These are phyloP conservation scores for Solanum pimpinellifolium DNA, from an alignment of 257 asterid species.

Conservation along the genomic window DNA sequence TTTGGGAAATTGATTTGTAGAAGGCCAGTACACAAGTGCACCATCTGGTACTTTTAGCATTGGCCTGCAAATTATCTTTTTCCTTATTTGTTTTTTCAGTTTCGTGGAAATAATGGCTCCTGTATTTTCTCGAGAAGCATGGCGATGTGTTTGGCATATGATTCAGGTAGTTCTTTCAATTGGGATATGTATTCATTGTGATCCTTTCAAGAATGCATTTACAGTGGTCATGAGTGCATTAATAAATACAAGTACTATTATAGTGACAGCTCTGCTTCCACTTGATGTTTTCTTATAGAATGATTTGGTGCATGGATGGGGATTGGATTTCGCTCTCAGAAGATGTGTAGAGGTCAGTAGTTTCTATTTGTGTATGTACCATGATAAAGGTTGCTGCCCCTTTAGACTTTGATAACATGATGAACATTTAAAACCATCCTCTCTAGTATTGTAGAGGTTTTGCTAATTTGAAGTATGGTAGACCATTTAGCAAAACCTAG, in stretches of 20 bases:
- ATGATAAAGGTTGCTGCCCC: neutral
- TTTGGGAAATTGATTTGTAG: neutral
- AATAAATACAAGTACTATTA: neutral
- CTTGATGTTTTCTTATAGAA: slow-evolving; percentile 39
- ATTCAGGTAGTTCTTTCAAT: slow-evolving; percentile 62
- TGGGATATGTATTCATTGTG: neutral
- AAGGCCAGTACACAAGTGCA: neutral
- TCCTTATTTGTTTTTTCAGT: slow-evolving; percentile 28
- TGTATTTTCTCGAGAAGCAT: slow-evolving; percentile 92
- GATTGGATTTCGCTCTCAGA: slow-evolving; percentile 93
- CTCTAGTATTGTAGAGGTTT: neutral
- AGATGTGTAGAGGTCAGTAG: slow-evolving; percentile 88
- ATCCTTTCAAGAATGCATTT: neutral
- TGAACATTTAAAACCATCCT: neutral
- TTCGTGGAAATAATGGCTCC: slow-evolving; percentile 99
- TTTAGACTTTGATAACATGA: neutral
- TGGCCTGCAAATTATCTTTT: neutral
- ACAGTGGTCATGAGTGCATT: neutral
- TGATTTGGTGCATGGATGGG: slow-evolving; percentile 99
- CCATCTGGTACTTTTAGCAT: neutral
- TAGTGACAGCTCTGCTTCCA: neutral
- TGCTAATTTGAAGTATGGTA: neutral
- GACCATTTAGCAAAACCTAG: neutral
- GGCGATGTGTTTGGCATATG: slow-evolving; percentile 99
- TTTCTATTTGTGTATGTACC: neutral